Conservation (phyloP, 2,329 filamentous ascomycete genomes). For the Aspergillus unguis region DNA sequence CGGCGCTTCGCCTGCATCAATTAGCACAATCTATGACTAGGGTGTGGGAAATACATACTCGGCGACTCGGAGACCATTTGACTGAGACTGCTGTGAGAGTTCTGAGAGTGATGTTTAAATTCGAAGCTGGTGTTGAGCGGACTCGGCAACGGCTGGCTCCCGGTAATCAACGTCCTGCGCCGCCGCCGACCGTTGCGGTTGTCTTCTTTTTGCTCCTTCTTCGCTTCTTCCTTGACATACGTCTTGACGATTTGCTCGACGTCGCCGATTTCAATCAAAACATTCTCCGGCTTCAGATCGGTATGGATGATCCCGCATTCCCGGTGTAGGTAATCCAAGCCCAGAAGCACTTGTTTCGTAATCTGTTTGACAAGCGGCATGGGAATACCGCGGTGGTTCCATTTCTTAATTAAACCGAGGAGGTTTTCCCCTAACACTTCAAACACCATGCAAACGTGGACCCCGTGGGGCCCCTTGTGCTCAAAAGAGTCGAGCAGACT, state of each 20-base stretch:
- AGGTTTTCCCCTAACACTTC: constrained; percentile 96
- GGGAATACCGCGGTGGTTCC: constrained; percentile 96
- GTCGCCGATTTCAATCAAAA: constrained; percentile 96
- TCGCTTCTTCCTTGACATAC: constrained; percentile 71
- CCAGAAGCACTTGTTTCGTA: constrained; percentile 93
- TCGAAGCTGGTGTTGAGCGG: constrained; percentile 92
- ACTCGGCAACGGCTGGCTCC: constrained; percentile 91
- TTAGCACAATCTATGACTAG: constrained; percentile 19
- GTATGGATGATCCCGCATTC: constrained; percentile 99
- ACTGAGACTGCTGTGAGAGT: constrained; percentile 72
- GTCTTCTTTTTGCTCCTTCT: constrained; percentile 75
- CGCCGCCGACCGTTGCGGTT: constrained; percentile 87
- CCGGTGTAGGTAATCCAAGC: constrained; percentile 91
- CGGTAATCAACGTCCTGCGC: constrained; percentile 90
- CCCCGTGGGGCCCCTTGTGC: constrained; percentile 93
- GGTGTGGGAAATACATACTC: constrained; percentile 48
- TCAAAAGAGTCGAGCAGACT: constrained; percentile 95
- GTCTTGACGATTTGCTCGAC: constrained; percentile 98
- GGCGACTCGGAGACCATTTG: constrained; percentile 73
- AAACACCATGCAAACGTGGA: constrained; percentile 99
- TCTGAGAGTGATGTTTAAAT: constrained; percentile 57
- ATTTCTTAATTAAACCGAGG: constrained; percentile 91
- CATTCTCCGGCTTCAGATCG: constrained; percentile 95
- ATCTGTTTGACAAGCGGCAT: constrained; percentile 98
- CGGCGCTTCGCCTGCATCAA: constrained; percentile 34